These are phyloP conservation scores for Penicillium pancosmium DNA, from an alignment of 495 filamentous ascomycete genomes.

Conservation along the genomic window DNA sequence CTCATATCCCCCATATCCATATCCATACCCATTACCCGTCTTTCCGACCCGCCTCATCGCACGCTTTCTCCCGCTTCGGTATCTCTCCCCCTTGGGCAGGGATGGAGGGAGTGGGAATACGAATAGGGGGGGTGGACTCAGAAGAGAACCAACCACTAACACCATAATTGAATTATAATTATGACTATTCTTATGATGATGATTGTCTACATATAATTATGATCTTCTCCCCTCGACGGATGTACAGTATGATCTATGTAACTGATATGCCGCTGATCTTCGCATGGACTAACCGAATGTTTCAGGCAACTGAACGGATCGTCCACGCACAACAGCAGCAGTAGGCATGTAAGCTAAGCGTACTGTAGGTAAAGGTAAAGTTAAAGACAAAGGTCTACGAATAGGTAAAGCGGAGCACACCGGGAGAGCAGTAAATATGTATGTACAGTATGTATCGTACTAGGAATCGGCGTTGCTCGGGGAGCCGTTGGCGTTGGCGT, in stretches of 20 bases:
- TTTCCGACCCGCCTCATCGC: constrained; percentile 5
- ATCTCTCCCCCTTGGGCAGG: constrained; percentile 6
- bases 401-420: neutral
- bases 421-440: too few relatives aligned
- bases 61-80: neutral
- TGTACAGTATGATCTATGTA: neutral
- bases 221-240: neutral
- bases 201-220: too few relatives aligned
- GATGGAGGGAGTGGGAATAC: neutral
- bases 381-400: too few relatives aligned
- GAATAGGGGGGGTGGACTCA: too few relatives aligned
- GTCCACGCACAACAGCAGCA: neutral
- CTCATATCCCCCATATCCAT: too few relatives aligned
- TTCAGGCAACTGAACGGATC: constrained; percentile 29
- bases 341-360: too few relatives aligned
- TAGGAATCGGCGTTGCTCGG: neutral
- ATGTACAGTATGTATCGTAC: too few relatives aligned
- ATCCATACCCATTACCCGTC: neutral
- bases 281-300: constrained; percentile 24
- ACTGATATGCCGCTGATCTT: constrained; percentile 18
- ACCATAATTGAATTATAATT: too few relatives aligned
- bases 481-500: too few relatives aligned
- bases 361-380: too few relatives aligned
- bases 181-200: too few relatives aligned
- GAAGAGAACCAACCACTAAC: too few relatives aligned